Evolutionary conservation across 768 basidiomycete species (phyloP).

Genomic region (Lactarius sanguifluus): DNA sequence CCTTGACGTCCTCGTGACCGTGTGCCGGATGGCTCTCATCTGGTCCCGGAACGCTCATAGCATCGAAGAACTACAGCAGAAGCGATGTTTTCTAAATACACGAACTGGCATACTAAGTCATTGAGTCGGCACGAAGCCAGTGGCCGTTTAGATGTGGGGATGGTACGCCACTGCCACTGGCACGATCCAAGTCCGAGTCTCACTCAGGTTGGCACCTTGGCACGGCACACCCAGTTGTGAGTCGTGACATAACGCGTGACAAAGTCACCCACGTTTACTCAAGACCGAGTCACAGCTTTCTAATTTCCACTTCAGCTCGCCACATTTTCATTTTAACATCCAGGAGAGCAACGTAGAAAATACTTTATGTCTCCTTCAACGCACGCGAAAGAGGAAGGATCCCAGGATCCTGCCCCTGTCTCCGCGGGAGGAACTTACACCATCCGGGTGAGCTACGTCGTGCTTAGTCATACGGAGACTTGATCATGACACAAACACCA

Average conservation of each 20-base stretch:
- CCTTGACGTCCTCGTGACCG: not conserved
- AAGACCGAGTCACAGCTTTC: conserved; percentile 24
- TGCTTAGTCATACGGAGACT: conserved; percentile 27
- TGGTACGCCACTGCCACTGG: not conserved
- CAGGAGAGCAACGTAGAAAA: conserved; percentile 2
- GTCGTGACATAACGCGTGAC: conserved; percentile 2
- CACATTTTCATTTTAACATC: not conserved
- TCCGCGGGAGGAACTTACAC: conserved; percentile 74
- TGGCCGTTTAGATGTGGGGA: not conserved
- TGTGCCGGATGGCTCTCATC: not conserved
- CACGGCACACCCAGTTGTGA: not conserved
- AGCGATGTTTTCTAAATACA: not conserved
- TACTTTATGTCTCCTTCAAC: conserved; percentile 29
- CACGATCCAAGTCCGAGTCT: not conserved
- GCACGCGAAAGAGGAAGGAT: conserved; percentile 39
- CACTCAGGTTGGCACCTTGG: not conserved
- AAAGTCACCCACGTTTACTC: conserved; percentile 15
- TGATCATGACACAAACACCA: conserved; percentile 29
- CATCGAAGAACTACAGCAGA: not conserved
- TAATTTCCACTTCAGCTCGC: conserved; percentile 15
- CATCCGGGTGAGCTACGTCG: conserved; percentile 57
- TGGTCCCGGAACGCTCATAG: not conserved
- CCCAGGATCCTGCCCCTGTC: conserved; percentile 57
- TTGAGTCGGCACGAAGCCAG: not conserved
- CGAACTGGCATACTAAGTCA: not conserved